phyloP scores from a whole-genome alignment of 306 rosid genomes.

The Cyamopsis tetragonoloba region DNA sequence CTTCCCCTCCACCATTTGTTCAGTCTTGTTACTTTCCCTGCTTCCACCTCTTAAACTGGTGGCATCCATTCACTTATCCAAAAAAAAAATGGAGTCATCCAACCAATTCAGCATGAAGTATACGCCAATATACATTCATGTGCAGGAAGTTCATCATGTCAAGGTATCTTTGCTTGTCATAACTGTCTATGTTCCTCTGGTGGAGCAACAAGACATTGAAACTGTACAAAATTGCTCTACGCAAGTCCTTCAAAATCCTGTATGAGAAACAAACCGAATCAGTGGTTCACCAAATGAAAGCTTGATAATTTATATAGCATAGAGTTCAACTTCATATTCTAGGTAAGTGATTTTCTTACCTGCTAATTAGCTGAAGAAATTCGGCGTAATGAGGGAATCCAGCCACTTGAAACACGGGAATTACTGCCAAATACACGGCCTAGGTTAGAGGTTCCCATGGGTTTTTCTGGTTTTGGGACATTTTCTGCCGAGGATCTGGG shows the following conservation, averaged over 20 bases:
- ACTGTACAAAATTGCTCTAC: background rate
- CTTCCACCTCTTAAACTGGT: background rate
- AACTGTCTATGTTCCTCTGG: slow-evolving; percentile 18
- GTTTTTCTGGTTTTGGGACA: slow-evolving; percentile 32
- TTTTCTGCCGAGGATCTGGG: slow-evolving; percentile 31
- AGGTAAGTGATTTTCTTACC: slow-evolving; percentile 28
- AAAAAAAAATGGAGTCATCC: too few species aligned
- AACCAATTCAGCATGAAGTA: slow-evolving; percentile 2
- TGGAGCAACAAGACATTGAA: background rate
- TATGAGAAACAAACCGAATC: slow-evolving; percentile 11
- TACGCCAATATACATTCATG: background rate
- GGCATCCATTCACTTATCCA: slow-evolving; percentile 4
- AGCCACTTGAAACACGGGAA: slow-evolving; percentile 46
- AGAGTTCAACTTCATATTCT: background rate
- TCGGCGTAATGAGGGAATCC: slow-evolving; percentile 57
- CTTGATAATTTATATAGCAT: background rate
- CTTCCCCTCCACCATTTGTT: slow-evolving; percentile 12
- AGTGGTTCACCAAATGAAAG: slow-evolving; percentile 17
- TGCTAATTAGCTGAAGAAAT: slow-evolving; percentile 49
- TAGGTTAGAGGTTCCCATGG: slow-evolving; percentile 30
- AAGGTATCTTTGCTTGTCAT: slow-evolving; percentile 21
- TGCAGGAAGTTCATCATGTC: slow-evolving; percentile 14
- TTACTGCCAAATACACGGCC: slow-evolving; percentile 40
- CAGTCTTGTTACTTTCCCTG: slow-evolving; percentile 16
- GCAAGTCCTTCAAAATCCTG: slow-evolving; percentile 23